These are phyloP conservation scores for Micractinium sp. DNA, from an alignment of 139 green algal genomes.

Conservation along the genomic window DNA sequence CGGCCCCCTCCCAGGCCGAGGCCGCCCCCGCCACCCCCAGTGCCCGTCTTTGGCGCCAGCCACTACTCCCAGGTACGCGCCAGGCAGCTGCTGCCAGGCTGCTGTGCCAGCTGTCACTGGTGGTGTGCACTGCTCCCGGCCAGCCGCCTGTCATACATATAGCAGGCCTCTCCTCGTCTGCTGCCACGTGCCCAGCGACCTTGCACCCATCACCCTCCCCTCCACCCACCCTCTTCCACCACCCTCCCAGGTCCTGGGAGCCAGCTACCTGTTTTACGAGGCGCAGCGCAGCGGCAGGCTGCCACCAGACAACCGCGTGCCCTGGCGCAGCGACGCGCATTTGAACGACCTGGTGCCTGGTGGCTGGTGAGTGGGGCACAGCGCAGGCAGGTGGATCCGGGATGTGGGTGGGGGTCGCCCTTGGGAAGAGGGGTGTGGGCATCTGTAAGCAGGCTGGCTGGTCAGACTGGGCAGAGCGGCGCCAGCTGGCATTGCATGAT, in stretches of 20 bases:
- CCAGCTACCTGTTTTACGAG: conserved; percentile 56
- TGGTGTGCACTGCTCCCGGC: no score
- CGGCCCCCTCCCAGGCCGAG: background rate
- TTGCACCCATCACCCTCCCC: background rate
- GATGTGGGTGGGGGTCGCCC: no score
- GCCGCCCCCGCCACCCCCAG: background rate
- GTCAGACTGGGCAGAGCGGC: no score
- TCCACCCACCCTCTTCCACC: background rate
- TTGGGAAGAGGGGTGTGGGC: background rate
- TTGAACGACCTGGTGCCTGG: conserved; percentile 29
- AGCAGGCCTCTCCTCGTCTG: background rate
- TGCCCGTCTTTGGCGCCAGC: background rate
- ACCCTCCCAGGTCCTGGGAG: conserved; percentile 14
- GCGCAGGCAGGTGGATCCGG: no score
- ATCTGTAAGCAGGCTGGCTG: no score
- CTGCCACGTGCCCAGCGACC: background rate
- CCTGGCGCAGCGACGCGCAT: conserved; percentile 50
- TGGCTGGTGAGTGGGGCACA: conserved; percentile 57
- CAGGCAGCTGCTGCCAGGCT: background rate
- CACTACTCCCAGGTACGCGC: background rate
- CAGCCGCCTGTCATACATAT: background rate
- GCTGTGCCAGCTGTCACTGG: background rate
- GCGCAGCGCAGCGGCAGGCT: conserved; percentile 48
- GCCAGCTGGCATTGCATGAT: no score
- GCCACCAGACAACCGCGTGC: conserved; percentile 49